Base-by-base conservation (phyloP, 345 rosid genomes). In the Lenwebbia sp. region DNA sequence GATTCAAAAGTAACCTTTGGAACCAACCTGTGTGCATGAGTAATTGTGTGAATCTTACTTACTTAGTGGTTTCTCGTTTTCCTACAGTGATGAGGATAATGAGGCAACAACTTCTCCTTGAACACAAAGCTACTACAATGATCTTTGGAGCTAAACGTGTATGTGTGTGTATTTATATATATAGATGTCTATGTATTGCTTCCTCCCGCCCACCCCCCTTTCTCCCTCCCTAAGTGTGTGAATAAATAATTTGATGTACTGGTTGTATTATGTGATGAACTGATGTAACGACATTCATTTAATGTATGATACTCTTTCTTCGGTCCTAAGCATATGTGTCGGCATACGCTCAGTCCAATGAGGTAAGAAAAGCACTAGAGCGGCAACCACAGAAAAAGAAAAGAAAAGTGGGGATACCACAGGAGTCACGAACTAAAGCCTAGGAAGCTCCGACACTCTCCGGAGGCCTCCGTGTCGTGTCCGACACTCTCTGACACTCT, bases 361-460 rank as follows among this genome's bases (percentile, higher is more conserved):
- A 56, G 60, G 28, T 56, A 56, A 56, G 60, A 56, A n/a, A 57
- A 10, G 62, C 62, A 25, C 3, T 10, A 0, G 28, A 0, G 14
- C 25, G n/a, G n/a, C n/a, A n/a, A n/a, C n/a, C n/a, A n/a, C n/a
- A n/a, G n/a, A n/a, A 21, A 54, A 19, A 56, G 9, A 55, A 23
- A 55, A 55, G 3, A 9, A 55, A 13, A 21, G 25, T 54, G 25
- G 26, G 44, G 1, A 41, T 40, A 4, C 41, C 41, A 41, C 1
- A 6, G 44, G 6, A 4, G 5, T 1, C 44, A 41, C 3, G 44
- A 6, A 4, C 44, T 4, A 6, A 4, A 4, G 4, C 2, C 2
- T 4, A 40, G 2, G 40, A 4, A 2, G 2, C 4, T 2, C 2
- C 4, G 2, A 2, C 2, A 4, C 4, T 4, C 40, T 40, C 4